Percentiles rank a stretch among this genome's conserved stretches.
Conservation (phyloP, 2,329 filamentous ascomycete species). For the Aureobasidium sp. region DNA sequence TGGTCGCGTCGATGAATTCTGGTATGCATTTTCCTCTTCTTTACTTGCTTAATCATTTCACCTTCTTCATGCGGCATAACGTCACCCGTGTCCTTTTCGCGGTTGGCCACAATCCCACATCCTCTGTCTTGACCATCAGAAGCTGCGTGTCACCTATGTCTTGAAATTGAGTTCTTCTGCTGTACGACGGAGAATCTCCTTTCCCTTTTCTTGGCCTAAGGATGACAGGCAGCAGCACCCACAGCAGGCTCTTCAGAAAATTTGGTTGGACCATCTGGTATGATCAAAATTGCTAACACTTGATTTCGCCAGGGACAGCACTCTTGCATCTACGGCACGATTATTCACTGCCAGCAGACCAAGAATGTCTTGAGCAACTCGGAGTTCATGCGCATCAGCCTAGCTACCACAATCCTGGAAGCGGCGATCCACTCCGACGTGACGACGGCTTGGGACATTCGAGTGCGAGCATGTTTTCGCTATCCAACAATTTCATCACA, state of each 20-base stretch:
- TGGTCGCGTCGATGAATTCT: slow-evolving; percentile 14
- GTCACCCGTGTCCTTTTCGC: background rate
- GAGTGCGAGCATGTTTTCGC: slow-evolving; percentile 37
- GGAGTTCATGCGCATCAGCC: slow-evolving; percentile 40
- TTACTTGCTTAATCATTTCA: background rate
- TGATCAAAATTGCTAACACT: background rate
- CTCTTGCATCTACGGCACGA: slow-evolving; percentile 13
- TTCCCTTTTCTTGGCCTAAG: background rate
- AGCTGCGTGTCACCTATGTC: background rate
- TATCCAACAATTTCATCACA: slow-evolving; percentile 21
- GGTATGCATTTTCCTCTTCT: slow-evolving; percentile 7
- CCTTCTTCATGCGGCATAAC: background rate
- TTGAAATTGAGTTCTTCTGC: background rate
- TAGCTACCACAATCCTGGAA: slow-evolving; percentile 33
- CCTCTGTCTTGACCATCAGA: background rate
- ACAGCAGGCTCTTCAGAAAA: background rate
- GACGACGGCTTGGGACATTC: slow-evolving; percentile 43
- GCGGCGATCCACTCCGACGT: slow-evolving; percentile 46
- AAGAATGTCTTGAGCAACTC: slow-evolving; percentile 41
- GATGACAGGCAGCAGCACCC: background rate
- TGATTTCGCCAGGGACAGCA: slow-evolving; percentile 2
- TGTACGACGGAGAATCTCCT: background rate
- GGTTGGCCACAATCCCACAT: background rate
- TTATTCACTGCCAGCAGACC: slow-evolving; percentile 24
- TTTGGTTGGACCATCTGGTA: background rate